Base-by-base conservation (phyloP, 768 basidiomycete species). In the Lactifluus hygrophoroides region DNA sequence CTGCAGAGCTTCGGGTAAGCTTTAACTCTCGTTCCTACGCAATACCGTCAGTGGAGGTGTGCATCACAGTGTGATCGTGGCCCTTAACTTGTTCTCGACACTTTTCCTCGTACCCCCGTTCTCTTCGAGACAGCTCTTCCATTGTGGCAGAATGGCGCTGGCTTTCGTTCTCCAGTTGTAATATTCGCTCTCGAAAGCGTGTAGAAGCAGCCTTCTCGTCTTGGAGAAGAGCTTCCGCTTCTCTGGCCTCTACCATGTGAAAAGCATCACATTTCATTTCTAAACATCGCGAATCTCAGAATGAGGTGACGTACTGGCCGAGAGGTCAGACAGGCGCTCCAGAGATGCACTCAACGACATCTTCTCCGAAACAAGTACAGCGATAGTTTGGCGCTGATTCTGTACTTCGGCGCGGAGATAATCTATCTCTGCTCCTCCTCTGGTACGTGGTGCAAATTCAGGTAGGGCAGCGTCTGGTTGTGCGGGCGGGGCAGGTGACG, bases 1-100 rank as follows among this genome's bases (percentile, higher is more conserved):
- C 72, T 7, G 80, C 67, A 3, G 80, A 75, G 0, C 76, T 78
- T 59, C 77, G 81, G n/a, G 78, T 74, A 40, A 82, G 72, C 60
- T 89, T 86, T 10, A 90, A 73, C 66, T 91, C 84, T 17, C 88
- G 84, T 69, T 93, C 90, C 91, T 82, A 60, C 40, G 17, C 19
- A 49, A 30, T n/a, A 34, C 5, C 9, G 61, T 49, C 8, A 63
- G 44, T 35, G 21, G 34, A 7, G 28, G 34, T 35, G 28, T 27
- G 11, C n/a, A 27, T 19, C 17, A 47, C n/a, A 37, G 17, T 40
- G 30, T 28, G 19, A 42, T 32, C 21, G n/a, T 50, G 17, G 40
- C 2, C 30, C 64, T 51, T 55, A n/a, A 76, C 84, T 74, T 81
- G 77, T 21, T 86, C 85, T 54, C 81, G 76, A 60, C 64, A 68